A percentile compares a stretch with the other conserved stretches of the same genome.
Conservation (phyloP, 2,329 filamentous ascomycete genomes). For the Botrytis tulipae region DNA sequence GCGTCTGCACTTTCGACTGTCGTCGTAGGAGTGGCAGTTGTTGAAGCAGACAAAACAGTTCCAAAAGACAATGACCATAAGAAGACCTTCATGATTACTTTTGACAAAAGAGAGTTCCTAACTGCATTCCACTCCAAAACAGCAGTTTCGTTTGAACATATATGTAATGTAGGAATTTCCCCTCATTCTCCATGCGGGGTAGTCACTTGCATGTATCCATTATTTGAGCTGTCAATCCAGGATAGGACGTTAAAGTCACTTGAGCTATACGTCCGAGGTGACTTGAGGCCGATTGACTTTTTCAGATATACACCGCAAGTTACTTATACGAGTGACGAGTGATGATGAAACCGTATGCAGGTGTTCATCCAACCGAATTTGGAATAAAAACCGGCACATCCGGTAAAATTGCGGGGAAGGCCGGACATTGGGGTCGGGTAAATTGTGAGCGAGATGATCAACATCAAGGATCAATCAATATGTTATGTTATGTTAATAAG, state of each 20-base stretch:
- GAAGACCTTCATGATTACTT: conserved; percentile 15
- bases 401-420: conserved; percentile 3
- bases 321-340: not conserved
- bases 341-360: not conserved
- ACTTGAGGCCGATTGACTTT: not conserved
- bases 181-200: conserved; percentile 1
- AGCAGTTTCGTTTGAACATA: not conserved
- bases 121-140: not conserved
- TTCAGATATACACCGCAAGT: not conserved
- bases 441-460: conserved; percentile 9
- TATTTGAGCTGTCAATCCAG: conserved; percentile 2
- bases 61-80: conserved; percentile 8
- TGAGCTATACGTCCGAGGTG: not conserved
- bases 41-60: not conserved
- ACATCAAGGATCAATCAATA: not conserved
- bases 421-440: not conserved
- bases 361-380: not conserved
- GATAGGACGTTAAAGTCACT: not conserved
- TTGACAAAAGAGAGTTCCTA: not conserved
- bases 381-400: too few relatives aligned
- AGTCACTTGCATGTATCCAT: not conserved
- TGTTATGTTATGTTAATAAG: not conserved
- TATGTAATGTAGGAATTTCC: not conserved
- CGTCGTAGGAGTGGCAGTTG: not conserved
- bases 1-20: conserved; percentile 25